Conservation (phyloP, 108 stramenopile species). For the Skeletonema costatum region DNA sequence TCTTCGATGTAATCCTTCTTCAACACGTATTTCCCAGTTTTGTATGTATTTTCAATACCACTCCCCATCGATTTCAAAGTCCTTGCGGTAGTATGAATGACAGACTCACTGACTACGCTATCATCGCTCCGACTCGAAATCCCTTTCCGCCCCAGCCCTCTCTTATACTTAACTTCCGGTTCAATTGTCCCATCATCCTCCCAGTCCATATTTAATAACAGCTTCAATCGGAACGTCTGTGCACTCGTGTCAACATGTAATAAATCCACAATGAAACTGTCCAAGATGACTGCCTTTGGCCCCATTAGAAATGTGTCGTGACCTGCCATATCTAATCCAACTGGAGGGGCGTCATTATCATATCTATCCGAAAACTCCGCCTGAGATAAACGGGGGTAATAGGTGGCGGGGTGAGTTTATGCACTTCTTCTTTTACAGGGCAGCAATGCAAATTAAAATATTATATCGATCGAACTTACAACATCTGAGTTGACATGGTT, state of each 20-base stretch:
- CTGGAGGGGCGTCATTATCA: conserved; percentile 17
- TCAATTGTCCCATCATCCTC: conserved; percentile 47
- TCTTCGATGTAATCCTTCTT: conserved; percentile 13
- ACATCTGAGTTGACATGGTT: neutral
- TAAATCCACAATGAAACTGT: conserved; percentile 37
- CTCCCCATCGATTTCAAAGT: neutral
- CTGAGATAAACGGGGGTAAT: neutral
- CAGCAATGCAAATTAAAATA: neutral
- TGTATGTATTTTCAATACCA: conserved; percentile 1
- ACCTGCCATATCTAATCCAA: conserved; percentile 40
- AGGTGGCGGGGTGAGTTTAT: neutral
- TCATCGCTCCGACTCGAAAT: neutral
- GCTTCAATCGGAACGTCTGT: conserved; percentile 35
- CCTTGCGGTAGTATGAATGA: neutral
- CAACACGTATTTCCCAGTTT: conserved; percentile 33
- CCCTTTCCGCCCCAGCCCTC: conserved; percentile 8
- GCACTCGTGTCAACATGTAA: conserved; percentile 35
- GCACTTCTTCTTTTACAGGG: neutral
- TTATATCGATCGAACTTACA: neutral
- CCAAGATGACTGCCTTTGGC: conserved; percentile 34
- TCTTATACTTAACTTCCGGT: conserved; percentile 32
- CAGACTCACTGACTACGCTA: neutral
- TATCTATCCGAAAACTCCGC: conserved; percentile 11
- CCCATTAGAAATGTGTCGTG: conserved; percentile 37
- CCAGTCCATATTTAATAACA: conserved; percentile 39